phyloP scores from a whole-genome alignment of 2,329 filamentous ascomycete species.

The Didymella sp. region DNA sequence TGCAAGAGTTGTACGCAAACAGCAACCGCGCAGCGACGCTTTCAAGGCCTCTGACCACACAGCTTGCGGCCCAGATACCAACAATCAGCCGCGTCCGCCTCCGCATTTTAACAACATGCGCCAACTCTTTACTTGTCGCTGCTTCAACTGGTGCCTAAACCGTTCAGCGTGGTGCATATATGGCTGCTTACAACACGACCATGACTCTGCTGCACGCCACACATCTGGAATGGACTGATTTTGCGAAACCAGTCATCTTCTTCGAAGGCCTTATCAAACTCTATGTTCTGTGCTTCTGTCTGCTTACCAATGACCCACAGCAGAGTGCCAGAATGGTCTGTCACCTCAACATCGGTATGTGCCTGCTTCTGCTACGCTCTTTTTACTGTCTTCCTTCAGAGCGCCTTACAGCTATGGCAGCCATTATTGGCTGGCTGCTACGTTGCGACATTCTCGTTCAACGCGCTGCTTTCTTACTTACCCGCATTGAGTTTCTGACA shows the following conservation, averaged over 20 bases:
- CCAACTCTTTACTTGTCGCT: constrained; percentile 1
- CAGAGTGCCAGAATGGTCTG: constrained; percentile 12
- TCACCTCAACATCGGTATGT: constrained; percentile 16
- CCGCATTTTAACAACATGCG: not conserved
- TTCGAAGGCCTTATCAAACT: constrained; percentile 9
- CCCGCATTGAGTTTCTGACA: constrained; percentile 14
- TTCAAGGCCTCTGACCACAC: not conserved
- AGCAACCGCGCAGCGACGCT: not conserved
- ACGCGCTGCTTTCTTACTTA: constrained; percentile 18
- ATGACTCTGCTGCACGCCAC: constrained; percentile 23
- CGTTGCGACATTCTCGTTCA: constrained; percentile 1
- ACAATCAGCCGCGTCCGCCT: constrained; percentile 1
- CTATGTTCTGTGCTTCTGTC: not conserved
- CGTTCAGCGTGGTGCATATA: constrained; percentile 25
- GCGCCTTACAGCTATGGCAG: not conserved
- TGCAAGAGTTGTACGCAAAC: constrained; percentile 5
- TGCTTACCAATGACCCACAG: constrained; percentile 13
- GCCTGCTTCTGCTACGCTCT: constrained; percentile 15
- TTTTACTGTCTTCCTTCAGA: not conserved
- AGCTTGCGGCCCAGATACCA: not conserved
- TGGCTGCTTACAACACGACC: constrained; percentile 29
- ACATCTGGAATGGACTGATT: constrained; percentile 11
- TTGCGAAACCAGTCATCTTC: constrained; percentile 15
- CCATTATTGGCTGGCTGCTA: not conserved
- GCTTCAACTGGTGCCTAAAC: constrained; percentile 13